Percentiles rank a stretch among this genome's conserved stretches.
These are phyloP conservation scores for Suillus ampliporus DNA, from an alignment of 768 basidiomycete genomes.

Conservation along the genomic window DNA sequence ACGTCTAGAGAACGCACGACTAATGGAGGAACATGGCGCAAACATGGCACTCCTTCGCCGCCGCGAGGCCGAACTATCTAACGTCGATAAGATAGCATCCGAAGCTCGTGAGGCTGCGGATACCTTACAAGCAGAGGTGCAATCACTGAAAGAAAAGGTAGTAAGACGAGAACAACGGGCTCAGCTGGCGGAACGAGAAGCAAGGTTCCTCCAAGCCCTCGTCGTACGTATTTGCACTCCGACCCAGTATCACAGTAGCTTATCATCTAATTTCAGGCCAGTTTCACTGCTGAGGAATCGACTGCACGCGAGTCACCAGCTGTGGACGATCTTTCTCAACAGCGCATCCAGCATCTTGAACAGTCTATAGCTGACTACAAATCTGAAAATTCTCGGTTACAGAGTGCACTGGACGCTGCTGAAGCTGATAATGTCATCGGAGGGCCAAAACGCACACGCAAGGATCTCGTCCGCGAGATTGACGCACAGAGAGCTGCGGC, in stretches of 20 bases:
- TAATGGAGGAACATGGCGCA: constrained; percentile 72
- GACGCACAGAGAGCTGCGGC: constrained; percentile 44
- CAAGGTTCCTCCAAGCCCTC: constrained; percentile 70
- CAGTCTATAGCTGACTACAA: constrained; percentile 61
- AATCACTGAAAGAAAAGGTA: constrained; percentile 44
- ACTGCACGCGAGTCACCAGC: constrained; percentile 38
- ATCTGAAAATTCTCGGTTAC: constrained; percentile 48
- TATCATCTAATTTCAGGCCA: constrained; percentile 48
- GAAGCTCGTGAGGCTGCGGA: constrained; percentile 42
- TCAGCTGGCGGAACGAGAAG: constrained; percentile 61
- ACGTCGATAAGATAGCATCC: constrained; percentile 41
- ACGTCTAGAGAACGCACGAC: constrained; percentile 62
- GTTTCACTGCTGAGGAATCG: constrained; percentile 63
- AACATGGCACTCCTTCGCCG: constrained; percentile 56
- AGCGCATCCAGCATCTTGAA: constrained; percentile 61
- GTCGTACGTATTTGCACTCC: constrained; percentile 50
- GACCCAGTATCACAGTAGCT: background rate
- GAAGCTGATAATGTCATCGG: constrained; percentile 38
- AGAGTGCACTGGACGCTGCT: constrained; percentile 52
- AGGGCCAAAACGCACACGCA: constrained; percentile 31
- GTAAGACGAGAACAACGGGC: constrained; percentile 44
- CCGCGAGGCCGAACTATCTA: constrained; percentile 57
- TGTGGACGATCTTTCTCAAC: constrained; percentile 39
- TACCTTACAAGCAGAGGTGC: constrained; percentile 43
- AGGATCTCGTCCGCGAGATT: constrained; percentile 48